Percentiles rank a stretch among this genome's conserved stretches.
Conservation (phyloP, 805 yeast genomes). For the Hanseniaspora guilliermondii region DNA sequence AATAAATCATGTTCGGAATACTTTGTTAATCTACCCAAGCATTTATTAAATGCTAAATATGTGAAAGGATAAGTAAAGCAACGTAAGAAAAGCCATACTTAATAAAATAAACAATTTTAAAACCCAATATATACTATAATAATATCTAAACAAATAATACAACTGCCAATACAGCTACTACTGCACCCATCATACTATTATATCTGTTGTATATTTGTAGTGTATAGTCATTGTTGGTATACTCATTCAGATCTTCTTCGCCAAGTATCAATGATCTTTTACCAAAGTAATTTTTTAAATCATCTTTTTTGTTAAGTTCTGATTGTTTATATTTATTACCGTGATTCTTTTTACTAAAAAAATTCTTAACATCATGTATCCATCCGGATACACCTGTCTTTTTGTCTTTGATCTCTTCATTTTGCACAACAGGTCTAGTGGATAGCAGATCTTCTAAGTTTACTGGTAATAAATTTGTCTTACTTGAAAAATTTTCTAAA, state of each 20-base stretch:
- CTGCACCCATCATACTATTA: constrained; percentile 9
- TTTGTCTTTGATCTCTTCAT: background rate
- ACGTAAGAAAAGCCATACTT: too few species aligned
- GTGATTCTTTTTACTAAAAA: background rate
- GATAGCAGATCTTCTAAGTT: background rate
- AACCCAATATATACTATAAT: background rate
- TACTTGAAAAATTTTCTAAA: background rate
- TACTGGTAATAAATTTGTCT: background rate
- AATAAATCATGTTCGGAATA: too few species aligned
- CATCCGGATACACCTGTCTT: background rate
- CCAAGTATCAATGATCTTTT: background rate
- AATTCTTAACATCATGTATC: background rate
- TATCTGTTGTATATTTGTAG: background rate
- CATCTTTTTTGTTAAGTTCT: background rate
- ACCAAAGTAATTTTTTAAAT: background rate
- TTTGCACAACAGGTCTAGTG: background rate
- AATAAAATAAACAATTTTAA: background rate
- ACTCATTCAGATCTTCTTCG: background rate
- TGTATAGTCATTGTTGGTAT: background rate
- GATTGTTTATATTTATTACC: background rate
- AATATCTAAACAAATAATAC: background rate
- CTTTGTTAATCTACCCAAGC: too few species aligned
- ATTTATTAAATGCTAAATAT: too few species aligned
- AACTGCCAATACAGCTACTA: background rate
- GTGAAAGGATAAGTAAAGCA: too few species aligned